phyloP scores from a whole-genome alignment of 2,329 filamentous ascomycete species.

The Cercospora sp. region DNA sequence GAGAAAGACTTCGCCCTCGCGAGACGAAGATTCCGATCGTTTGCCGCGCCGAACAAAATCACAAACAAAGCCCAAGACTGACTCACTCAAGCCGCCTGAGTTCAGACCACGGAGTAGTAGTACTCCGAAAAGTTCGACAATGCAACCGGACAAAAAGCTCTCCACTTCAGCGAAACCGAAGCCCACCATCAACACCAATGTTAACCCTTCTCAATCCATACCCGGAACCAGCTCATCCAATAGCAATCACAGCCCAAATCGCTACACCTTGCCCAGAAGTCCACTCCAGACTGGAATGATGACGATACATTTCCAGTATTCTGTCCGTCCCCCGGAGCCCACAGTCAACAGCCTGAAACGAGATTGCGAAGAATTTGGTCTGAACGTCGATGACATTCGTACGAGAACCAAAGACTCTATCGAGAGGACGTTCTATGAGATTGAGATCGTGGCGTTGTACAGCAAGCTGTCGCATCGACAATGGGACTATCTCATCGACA shows the following conservation, averaged over 20 bases:
- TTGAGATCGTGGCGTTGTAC: not conserved
- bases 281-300: not conserved
- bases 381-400: not conserved
- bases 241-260: not conserved
- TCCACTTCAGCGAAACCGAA: not conserved
- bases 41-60: not conserved
- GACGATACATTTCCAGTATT: slow-evolving; percentile 4
- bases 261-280: slow-evolving; percentile 1
- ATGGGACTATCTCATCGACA: slow-evolving; percentile 1
- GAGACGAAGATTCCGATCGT: not conserved
- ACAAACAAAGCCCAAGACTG: not conserved
- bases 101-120: not conserved
- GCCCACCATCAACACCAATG: not conserved
- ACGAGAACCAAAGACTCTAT: not conserved
- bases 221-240: not conserved
- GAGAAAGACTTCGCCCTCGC: not conserved
- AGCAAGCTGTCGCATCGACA: not conserved
- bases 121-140: not conserved
- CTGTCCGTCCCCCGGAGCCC: not conserved
- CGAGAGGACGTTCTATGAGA: slow-evolving; percentile 5
- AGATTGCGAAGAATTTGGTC: not conserved
- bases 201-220: not conserved
- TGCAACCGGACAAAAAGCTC: not conserved
- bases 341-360: not conserved
- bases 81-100: not conserved